A percentile compares a stretch with the other conserved stretches of the same genome.
phyloP scores from a whole-genome alignment of 106 monocot genomes.

The Narthecium ossifragum region DNA sequence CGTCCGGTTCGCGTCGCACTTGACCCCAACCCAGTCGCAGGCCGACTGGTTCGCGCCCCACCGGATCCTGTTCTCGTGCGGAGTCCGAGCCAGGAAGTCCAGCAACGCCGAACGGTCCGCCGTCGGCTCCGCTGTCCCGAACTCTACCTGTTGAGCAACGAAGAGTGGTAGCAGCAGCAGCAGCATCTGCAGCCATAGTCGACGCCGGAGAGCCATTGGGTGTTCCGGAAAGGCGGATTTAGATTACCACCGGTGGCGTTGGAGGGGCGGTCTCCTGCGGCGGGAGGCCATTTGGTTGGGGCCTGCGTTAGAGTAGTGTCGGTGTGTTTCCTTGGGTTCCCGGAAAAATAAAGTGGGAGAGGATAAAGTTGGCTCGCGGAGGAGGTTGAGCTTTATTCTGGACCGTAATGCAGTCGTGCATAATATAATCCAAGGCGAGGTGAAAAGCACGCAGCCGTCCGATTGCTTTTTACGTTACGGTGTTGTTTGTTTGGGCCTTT shows the following conservation, averaged over 20 bases:
- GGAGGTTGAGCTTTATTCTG: no score
- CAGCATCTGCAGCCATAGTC: not conserved
- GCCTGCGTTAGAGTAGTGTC: no score
- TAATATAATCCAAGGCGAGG: no score
- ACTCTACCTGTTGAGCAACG: not conserved
- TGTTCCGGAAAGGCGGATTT: not conserved
- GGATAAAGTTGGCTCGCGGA: no score
- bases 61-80: not conserved
- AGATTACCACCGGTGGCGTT: not conserved
- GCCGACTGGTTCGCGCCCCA: conserved; percentile 5
- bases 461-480: no score
- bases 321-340: no score
- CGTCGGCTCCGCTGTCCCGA: not conserved
- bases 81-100: not conserved
- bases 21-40: conserved; percentile 34
- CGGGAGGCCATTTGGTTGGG: no score
- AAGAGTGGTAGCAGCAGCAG: not conserved
- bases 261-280: no score
- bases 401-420: no score
- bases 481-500: no score
- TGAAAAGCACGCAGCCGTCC: no score
- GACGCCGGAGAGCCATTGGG: not conserved
- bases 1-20: conserved; percentile 17
- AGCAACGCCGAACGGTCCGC: conserved; percentile 1
- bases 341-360: no score